Conservation (phyloP, 352 stramenopile species). For the Globisporangium polare region DNA sequence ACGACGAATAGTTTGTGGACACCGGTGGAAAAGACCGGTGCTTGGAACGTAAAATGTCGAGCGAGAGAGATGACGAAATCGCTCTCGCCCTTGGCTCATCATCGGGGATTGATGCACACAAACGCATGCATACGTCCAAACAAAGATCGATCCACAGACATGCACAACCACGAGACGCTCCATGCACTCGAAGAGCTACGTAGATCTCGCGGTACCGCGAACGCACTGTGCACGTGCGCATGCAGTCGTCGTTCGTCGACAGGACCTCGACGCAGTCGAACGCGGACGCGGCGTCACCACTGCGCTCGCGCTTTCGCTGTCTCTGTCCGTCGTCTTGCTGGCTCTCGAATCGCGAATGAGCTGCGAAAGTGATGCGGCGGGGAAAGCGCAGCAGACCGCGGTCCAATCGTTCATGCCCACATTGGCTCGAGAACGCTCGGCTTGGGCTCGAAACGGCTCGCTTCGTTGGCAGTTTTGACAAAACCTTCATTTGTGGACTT, state of each 20-base stretch:
- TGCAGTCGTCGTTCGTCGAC: constrained; percentile 2
- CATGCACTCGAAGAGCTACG: no score
- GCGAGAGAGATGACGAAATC: no score
- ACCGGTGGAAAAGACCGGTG: constrained; percentile 28
- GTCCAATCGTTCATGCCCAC: no score
- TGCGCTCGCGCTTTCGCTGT: background rate
- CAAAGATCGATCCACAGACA: background rate
- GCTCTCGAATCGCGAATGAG: background rate
- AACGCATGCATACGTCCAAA: background rate
- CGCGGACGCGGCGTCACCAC: constrained; percentile 2
- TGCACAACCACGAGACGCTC: background rate
- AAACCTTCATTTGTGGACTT: no score
- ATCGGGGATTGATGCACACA: constrained; percentile 26
- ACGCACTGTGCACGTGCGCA: background rate
- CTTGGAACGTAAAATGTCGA: constrained; percentile 42
- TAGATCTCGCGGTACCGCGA: no score
- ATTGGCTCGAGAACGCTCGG: no score
- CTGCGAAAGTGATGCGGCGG: no score
- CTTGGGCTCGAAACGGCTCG: no score
- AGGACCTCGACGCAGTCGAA: background rate
- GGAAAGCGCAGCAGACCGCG: no score
- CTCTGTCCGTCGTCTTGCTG: background rate
- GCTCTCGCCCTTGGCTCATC: constrained; percentile 23
- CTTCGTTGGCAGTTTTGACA: no score
- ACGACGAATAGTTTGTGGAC: constrained; percentile 24